Evolutionary conservation across 78 protist genomes (phyloP).

Genomic region (Dictyostelium firmibasis): DNA sequence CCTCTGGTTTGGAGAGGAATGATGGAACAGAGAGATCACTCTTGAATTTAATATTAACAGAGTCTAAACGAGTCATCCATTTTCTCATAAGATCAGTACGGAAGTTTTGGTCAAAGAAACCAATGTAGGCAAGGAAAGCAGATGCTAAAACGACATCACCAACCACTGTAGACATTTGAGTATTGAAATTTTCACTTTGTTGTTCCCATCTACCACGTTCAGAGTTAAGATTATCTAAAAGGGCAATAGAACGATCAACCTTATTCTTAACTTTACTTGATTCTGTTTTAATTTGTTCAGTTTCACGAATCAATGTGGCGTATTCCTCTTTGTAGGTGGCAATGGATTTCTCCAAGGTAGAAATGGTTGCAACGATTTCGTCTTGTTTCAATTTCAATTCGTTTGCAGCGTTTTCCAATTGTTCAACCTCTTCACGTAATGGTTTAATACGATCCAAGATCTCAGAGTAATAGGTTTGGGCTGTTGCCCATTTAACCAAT

Average conservation of each 20-base stretch:
- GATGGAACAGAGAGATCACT: constrained; percentile 86
- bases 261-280: constrained; percentile 79
- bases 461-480: constrained; percentile 88
- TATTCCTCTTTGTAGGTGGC: constrained; percentile 88
- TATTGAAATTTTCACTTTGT: constrained; percentile 75
- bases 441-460: constrained; percentile 92
- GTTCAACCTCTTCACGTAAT: constrained; percentile 85
- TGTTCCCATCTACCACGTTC: constrained; percentile 94
- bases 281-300: constrained; percentile 84
- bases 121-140: constrained; percentile 96
- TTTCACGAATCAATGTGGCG: constrained; percentile 87
- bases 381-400: constrained; percentile 76
- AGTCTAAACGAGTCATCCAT: constrained; percentile 85
- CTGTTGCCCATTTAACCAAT: constrained; percentile 93
- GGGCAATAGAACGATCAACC: constrained; percentile 87
- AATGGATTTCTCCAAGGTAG: constrained; percentile 68
- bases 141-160: constrained; percentile 94
- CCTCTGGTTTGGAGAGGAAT: constrained; percentile 89
- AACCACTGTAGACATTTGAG: constrained; percentile 89
- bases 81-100: constrained; percentile 69
- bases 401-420: constrained; percentile 78
- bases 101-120: constrained; percentile 90
- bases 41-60: constrained; percentile 39
- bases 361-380: constrained; percentile 66
- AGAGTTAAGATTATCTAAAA: constrained; percentile 80